phyloP scores from a whole-genome alignment of 192 early-diverging fungal genomes.

The Diversispora eburnea region DNA sequence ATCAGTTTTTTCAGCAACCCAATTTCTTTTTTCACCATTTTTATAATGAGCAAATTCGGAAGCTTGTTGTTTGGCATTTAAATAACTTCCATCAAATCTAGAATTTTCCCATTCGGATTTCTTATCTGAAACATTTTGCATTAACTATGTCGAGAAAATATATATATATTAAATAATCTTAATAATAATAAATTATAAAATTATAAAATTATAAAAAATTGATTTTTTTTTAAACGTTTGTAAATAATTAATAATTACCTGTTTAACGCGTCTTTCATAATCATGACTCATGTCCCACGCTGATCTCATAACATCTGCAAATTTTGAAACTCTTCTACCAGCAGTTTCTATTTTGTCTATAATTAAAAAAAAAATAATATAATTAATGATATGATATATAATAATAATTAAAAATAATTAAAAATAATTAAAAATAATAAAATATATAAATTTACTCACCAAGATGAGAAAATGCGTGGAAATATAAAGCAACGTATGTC shows the following conservation, averaged over 20 bases:
- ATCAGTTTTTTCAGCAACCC: conserved; percentile 90
- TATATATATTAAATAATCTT: too few species aligned
- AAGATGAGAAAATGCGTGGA: conserved; percentile 92
- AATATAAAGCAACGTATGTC: conserved; percentile 98
- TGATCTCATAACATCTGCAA: conserved; percentile 83
- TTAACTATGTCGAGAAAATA: conserved; percentile 45
- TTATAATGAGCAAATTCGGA: conserved; percentile 84
- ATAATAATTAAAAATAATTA: too few species aligned
- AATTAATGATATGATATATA: neutral
- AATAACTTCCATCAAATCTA: conserved; percentile 64
- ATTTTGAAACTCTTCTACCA: conserved; percentile 88
- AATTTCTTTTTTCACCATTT: conserved; percentile 69
- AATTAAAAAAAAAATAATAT: neutral
- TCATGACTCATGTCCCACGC: conserved; percentile 93
- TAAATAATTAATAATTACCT: conserved; percentile 32
- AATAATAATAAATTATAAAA: neutral
- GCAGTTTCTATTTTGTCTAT: conserved; percentile 81
- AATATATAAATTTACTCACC: conserved; percentile 41
- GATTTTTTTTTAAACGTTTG: conserved; percentile 11
- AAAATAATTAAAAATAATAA: neutral
- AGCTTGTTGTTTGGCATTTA: conserved; percentile 70
- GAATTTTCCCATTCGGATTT: conserved; percentile 66
- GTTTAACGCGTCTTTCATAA: conserved; percentile 79
- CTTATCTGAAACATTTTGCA: conserved; percentile 61
- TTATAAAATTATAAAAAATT: conserved; percentile 1